phyloP scores from a whole-genome alignment of 2,329 filamentous ascomycete species.

The Trichophyton schoenleinii region DNA sequence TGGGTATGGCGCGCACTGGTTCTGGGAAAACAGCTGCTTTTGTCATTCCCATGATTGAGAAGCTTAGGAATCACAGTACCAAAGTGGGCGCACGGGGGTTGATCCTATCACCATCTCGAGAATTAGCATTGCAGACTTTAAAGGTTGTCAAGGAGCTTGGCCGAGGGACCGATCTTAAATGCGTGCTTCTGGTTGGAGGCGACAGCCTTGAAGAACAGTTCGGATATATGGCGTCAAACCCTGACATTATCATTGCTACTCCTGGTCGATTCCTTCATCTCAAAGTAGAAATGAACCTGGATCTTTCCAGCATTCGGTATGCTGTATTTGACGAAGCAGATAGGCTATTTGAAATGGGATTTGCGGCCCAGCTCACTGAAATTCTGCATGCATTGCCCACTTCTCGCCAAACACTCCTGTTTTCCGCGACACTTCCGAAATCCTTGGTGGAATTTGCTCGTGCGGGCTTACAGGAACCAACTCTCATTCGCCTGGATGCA shows the following conservation, averaged over 20 bases:
- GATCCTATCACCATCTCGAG: slow-evolving; percentile 82
- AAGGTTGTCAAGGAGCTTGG: slow-evolving; percentile 95
- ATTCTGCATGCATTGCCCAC: slow-evolving; percentile 79
- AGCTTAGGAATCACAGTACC: slow-evolving; percentile 73
- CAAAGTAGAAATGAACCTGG: slow-evolving; percentile 89
- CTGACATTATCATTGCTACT: slow-evolving; percentile 93
- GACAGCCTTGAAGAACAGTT: slow-evolving; percentile 96
- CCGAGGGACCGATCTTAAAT: slow-evolving; percentile 78
- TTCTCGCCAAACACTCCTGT: slow-evolving; percentile 78
- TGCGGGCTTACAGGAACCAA: slow-evolving; percentile 84
- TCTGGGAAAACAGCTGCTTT: slow-evolving; percentile 98
- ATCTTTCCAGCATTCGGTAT: slow-evolving; percentile 82
- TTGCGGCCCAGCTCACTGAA: slow-evolving; percentile 81
- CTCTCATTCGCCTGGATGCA: slow-evolving; percentile 76
- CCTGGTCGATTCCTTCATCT: slow-evolving; percentile 92
- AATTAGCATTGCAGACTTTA: slow-evolving; percentile 85
- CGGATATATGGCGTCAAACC: slow-evolving; percentile 79
- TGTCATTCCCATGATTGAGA: slow-evolving; percentile 96
- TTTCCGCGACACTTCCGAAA: slow-evolving; percentile 88
- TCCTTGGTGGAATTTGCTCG: slow-evolving; percentile 92
- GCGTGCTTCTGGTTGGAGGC: slow-evolving; percentile 83
- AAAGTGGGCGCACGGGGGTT: slow-evolving; percentile 76
- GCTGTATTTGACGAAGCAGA: slow-evolving; percentile 98
- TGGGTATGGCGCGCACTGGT: slow-evolving; percentile 97
- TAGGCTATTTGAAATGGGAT: slow-evolving; percentile 96